Base-by-base conservation (phyloP, 768 basidiomycete species). In the Hericium alpestre region DNA sequence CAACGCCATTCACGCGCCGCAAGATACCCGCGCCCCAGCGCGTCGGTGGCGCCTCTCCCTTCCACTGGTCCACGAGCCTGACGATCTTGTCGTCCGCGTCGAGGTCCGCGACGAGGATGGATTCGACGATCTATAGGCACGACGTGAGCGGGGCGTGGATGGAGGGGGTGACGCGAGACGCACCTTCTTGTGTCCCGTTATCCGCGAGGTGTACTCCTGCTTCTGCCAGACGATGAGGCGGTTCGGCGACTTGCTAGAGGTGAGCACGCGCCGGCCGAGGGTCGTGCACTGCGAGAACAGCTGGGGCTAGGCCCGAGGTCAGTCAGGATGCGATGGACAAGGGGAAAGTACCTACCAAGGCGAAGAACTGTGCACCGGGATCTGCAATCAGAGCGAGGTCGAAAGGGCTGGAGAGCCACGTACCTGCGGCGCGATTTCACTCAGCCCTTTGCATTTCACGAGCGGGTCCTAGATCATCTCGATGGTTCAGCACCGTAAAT, bases 31-130 rank as follows among this genome's bases (percentile, higher is more conserved):
- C 69, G 22, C 79, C 80, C 65, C 73, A 79, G 58, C 74, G 68
- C 1, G 71, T 73, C 16, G 82, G 78, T 22, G 77, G 69, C 16
- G 79, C 76, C 47, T 78, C 72, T 23, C 84, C 84, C 41, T 76
- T 67, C 79, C 84, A 82, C 61, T 81, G 77, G 58, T 87, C 83
- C 38, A 78, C 72, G 57, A 87, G 66, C 32, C 73, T 73, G 4
- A 76, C 68, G 51, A 87, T 85, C 70, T 76, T 82, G 57, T 82
- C 77, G 49, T 83, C 69, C 4, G 83, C 82, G 64, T 87, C 84
- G 54, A 87, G 67, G 59, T 86, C 83, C 4, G 86, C 79, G 9
- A 76, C 66, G 22, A 87, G 72, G 38, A 87, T 74, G 1, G 85
- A 87, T 40, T 80, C 74, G 32, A 86, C 70, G 9, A 72, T 64